These are phyloP conservation scores for Bolboschoenus planiculmis DNA, from an alignment of 176 grass and related monocot genomes.

Conservation along the genomic window DNA sequence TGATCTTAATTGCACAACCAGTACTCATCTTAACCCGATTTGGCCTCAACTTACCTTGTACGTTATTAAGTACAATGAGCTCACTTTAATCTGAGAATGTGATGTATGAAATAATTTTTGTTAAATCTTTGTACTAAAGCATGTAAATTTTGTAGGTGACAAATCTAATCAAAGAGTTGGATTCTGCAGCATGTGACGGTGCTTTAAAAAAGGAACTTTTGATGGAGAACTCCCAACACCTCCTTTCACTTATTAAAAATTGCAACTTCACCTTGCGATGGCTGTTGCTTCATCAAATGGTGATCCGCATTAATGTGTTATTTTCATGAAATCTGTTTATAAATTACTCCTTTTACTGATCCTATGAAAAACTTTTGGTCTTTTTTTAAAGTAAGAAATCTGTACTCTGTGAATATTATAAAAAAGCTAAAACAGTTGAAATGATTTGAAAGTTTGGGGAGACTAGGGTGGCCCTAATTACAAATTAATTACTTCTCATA, in stretches of 20 bases:
- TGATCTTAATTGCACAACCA: not conserved
- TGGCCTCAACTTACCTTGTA: not conserved
- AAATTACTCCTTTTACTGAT: not conserved
- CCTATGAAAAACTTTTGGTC: not conserved
- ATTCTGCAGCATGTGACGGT: slow-evolving; percentile 25
- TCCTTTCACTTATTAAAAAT: slow-evolving; percentile 53
- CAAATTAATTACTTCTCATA: slow-evolving; percentile 2
- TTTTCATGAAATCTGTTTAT: not conserved
- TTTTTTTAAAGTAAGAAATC: not conserved
- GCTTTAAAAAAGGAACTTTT: slow-evolving; percentile 51
- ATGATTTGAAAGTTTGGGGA: not conserved
- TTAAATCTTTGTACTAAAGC: not conserved
- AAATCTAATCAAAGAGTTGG: slow-evolving; percentile 45
- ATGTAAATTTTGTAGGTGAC: slow-evolving; percentile 35
- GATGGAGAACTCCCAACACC: slow-evolving; percentile 42
- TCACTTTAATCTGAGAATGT: not conserved
- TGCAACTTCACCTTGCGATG: slow-evolving; percentile 63
- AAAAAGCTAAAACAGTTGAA: not conserved
- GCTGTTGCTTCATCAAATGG: slow-evolving; percentile 79
- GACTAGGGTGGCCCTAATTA: not conserved
- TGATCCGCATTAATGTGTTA: slow-evolving; percentile 16
- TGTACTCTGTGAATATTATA: not conserved
- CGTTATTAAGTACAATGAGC: not conserved
- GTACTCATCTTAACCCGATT: not conserved
- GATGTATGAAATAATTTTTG: not conserved